Percentiles rank a stretch among this genome's conserved stretches.
These are phyloP conservation scores for Trichophyton schoenleinii DNA, from an alignment of 2,329 filamentous ascomycete genomes.

Conservation along the genomic window DNA sequence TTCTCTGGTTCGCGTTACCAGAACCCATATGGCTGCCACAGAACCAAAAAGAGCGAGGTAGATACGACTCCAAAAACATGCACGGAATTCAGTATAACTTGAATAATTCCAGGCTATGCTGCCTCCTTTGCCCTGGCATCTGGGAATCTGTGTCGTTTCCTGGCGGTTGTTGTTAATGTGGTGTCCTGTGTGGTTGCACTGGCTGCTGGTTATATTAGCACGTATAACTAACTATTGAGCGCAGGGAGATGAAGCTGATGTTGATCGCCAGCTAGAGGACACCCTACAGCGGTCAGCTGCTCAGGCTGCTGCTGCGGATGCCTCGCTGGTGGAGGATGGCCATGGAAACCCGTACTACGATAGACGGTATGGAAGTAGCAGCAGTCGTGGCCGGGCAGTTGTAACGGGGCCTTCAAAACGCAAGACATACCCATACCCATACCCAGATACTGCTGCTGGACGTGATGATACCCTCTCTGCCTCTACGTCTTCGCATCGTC, in stretches of 20 bases:
- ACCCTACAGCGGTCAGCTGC: neutral
- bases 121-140: neutral
- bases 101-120: neutral
- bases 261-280: neutral
- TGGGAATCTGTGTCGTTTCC: neutral
- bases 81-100: neutral
- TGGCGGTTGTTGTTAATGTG: neutral
- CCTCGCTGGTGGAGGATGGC: neutral
- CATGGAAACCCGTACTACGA: neutral
- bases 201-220: neutral
- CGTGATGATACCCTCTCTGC: neutral
- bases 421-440: neutral
- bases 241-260: neutral
- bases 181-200: neutral
- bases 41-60: neutral
- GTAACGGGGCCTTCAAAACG: constrained; percentile 1
- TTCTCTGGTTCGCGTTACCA: neutral
- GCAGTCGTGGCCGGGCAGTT: neutral
- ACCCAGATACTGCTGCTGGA: neutral
- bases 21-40: neutral
- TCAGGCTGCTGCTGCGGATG: neutral
- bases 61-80: neutral
- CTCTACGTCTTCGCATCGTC: neutral
- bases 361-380: too few species aligned
- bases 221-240: neutral